phyloP scores from a whole-genome alignment of 2,329 filamentous ascomycete species.

The Chlorencoelia australis region DNA sequence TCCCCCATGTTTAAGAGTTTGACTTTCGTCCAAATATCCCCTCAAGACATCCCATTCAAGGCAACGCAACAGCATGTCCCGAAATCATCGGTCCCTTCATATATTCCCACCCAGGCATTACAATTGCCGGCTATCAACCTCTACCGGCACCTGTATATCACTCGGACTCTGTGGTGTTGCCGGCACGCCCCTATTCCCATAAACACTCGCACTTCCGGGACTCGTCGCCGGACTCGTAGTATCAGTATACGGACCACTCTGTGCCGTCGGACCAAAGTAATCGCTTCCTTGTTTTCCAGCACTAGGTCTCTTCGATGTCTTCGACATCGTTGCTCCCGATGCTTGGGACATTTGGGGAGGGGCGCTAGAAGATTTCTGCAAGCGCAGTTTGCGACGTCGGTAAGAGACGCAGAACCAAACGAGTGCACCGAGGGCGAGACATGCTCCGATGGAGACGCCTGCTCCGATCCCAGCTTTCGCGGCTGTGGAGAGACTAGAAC shows the following conservation, averaged over 20 bases:
- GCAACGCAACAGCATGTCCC: no score
- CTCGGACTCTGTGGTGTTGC: constrained; percentile 36
- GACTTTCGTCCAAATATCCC: no score
- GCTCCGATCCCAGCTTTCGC: constrained; percentile 49
- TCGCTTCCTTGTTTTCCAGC: constrained; percentile 9
- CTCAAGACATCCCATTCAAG: no score
- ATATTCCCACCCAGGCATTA: no score
- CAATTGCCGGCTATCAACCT: no score
- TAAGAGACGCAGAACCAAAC: constrained; percentile 39
- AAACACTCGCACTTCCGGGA: constrained; percentile 18
- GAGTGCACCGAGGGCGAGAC: constrained; percentile 32
- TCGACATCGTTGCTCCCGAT: constrained; percentile 6
- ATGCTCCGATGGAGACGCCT: constrained; percentile 37
- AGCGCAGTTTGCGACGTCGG: constrained; percentile 24
- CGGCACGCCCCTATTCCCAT: constrained; percentile 32
- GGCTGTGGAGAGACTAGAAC: constrained; percentile 33
- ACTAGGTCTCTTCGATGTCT: constrained; percentile 4
- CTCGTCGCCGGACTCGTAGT: constrained; percentile 22
- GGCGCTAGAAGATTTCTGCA: constrained; percentile 7
- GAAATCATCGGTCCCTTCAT: no score
- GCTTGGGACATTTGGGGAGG: constrained; percentile 13
- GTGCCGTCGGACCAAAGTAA: constrained; percentile 28
- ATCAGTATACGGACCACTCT: constrained; percentile 33
- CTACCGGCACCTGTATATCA: constrained; percentile 42
- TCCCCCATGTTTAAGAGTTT: no score